Conservation (phyloP, 2,329 filamentous ascomycete genomes). For the Neonectria hederae region DNA sequence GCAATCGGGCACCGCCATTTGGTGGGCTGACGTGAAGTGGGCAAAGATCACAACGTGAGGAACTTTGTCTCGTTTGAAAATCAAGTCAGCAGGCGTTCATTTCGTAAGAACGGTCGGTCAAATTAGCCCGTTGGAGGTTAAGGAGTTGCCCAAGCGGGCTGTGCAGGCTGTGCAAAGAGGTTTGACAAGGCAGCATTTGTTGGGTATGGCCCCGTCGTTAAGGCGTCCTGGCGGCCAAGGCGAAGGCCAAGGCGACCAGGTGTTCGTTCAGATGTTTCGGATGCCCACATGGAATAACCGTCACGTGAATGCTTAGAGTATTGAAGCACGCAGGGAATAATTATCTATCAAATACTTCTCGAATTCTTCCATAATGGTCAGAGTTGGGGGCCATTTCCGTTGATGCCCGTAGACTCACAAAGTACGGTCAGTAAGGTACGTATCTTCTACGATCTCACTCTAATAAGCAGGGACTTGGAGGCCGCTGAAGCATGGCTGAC, state of each 20-base stretch:
- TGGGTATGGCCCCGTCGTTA: background rate
- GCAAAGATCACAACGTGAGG: background rate
- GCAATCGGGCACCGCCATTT: background rate
- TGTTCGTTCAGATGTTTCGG: background rate
- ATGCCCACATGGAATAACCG: background rate
- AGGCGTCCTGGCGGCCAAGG: background rate
- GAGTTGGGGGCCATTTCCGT: background rate
- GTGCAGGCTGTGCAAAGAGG: background rate
- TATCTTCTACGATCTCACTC: background rate
- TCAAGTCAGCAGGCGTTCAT: background rate
- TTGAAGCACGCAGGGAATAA: background rate
- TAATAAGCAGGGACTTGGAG: background rate
- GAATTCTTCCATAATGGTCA: background rate
- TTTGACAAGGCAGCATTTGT: background rate
- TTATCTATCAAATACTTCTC: background rate
- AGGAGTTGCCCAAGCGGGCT: background rate
- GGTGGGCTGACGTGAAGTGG: slow-evolving; percentile 6
- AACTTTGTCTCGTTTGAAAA: slow-evolving; percentile 3
- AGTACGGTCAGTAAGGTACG: background rate
- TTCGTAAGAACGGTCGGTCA: background rate
- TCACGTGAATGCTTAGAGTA: background rate
- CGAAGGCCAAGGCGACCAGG: background rate
- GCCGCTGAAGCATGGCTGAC: background rate
- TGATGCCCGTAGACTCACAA: too few species aligned
- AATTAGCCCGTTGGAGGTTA: background rate